Percentiles rank a stretch among this genome's conserved stretches.
These are phyloP conservation scores for Globisporangium perplexum DNA, from an alignment of 352 stramenopile genomes.

Conservation along the genomic window DNA sequence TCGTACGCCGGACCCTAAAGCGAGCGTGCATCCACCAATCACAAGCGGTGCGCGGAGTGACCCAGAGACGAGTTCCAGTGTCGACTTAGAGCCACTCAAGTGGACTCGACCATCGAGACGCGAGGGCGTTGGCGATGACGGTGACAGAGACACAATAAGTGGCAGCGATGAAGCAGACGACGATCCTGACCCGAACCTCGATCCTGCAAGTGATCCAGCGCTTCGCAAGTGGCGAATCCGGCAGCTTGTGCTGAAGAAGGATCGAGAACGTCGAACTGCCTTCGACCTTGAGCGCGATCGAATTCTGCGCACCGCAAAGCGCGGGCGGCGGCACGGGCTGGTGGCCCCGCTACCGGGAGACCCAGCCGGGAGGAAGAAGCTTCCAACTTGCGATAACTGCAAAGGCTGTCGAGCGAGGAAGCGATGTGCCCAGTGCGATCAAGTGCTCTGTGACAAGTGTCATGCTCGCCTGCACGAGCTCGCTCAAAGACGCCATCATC, in stretches of 20 bases:
- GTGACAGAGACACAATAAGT: not conserved
- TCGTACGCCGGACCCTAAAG: not conserved
- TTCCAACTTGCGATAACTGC: constrained; percentile 50
- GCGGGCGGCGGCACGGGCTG: constrained; percentile 45
- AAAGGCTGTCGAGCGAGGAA: constrained; percentile 35
- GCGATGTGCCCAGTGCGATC: constrained; percentile 43
- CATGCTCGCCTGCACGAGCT: constrained; percentile 53
- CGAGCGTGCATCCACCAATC: not conserved
- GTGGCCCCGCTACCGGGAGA: constrained; percentile 43
- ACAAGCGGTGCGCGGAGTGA: not conserved
- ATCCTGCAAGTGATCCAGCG: constrained; percentile 9
- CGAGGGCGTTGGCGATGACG: not conserved
- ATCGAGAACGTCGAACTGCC: constrained; percentile 15
- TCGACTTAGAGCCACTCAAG: not conserved
- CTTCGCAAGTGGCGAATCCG: constrained; percentile 32
- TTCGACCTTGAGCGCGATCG: constrained; percentile 40
- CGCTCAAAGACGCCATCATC: constrained; percentile 38
- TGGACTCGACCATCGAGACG: not conserved
- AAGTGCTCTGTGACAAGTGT: constrained; percentile 57
- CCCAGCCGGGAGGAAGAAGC: constrained; percentile 26
- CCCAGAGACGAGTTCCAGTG: not conserved
- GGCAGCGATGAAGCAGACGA: not conserved
- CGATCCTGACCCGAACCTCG: not conserved
- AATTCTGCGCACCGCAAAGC: constrained; percentile 27
- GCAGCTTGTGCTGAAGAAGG: constrained; percentile 27